phyloP scores from a whole-genome alignment of 2,329 filamentous ascomycete species.

The Calonectria montana region DNA sequence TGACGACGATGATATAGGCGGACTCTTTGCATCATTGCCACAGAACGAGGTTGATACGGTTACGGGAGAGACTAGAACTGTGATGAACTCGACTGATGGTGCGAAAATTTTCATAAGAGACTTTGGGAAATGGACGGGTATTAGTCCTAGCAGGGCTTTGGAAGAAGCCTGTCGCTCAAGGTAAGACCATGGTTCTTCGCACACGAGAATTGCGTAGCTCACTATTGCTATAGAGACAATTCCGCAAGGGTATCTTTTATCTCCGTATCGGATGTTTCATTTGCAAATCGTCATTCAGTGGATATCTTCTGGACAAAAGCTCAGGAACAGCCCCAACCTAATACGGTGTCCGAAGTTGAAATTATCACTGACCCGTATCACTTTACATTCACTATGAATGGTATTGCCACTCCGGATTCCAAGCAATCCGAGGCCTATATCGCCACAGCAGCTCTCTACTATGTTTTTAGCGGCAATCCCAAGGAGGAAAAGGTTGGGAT shows the following conservation, averaged over 20 bases:
- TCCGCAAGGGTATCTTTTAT: constrained; percentile 75
- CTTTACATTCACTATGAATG: constrained; percentile 78
- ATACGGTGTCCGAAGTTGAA: constrained; percentile 55
- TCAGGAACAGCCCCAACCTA: constrained; percentile 62
- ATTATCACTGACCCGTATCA: constrained; percentile 59
- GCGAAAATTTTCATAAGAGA: constrained; percentile 75
- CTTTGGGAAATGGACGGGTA: constrained; percentile 85
- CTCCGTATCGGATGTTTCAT: constrained; percentile 77
- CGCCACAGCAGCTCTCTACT: constrained; percentile 84
- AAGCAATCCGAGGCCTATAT: constrained; percentile 90
- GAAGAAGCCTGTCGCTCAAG: constrained; percentile 90
- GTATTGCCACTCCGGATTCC: constrained; percentile 77
- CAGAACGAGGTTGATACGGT: constrained; percentile 68
- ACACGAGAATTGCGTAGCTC: constrained; percentile 15
- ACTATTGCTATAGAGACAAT: constrained; percentile 68
- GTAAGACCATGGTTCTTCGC: constrained; percentile 52
- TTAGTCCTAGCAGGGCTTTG: constrained; percentile 79
- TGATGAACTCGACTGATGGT: constrained; percentile 64
- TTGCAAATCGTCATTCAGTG: constrained; percentile 80
- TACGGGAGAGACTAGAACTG: constrained; percentile 69
- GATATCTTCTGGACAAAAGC: constrained; percentile 83
- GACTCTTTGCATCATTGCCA: constrained; percentile 70
- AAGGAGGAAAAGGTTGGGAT: constrained; percentile 90
- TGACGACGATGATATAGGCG: constrained; percentile 63
- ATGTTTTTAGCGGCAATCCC: constrained; percentile 78